Evolutionary conservation across 306 rosid species (phyloP).

Genomic region (Ziziphus jujuba): DNA sequence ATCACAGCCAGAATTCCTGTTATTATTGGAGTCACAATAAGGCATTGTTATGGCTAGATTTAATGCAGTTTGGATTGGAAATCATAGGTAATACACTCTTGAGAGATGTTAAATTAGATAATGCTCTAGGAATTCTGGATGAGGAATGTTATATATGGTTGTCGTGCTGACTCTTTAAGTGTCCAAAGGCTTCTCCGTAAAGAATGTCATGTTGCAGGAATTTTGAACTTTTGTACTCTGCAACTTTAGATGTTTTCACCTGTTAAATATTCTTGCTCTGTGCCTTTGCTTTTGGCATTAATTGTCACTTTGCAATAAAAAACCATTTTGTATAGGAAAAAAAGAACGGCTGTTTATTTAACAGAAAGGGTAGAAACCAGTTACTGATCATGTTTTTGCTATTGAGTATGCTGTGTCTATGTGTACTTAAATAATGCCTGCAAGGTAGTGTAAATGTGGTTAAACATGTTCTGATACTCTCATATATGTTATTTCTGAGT

Average conservation of each 20-base stretch:
- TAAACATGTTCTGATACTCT: neutral
- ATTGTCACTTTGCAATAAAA: no score
- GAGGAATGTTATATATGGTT: neutral
- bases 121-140: neutral
- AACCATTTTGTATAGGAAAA: no score
- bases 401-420: no score
- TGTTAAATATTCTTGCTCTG: neutral
- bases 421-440: neutral
- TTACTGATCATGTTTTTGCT: no score
- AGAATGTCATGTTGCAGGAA: no score
- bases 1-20: neutral
- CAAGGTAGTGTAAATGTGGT: neutral
- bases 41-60: neutral
- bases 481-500: neutral
- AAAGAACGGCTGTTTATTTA: no score
- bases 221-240: neutral
- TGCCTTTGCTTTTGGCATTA: neutral
- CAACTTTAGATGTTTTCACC: neutral
- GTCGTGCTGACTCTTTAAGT: neutral
- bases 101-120: neutral
- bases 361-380: no score
- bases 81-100: neutral
- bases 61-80: neutral
- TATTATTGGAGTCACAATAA: neutral
- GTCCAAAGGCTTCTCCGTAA: no score